phyloP scores from a whole-genome alignment of 2,329 filamentous ascomycete species.

The Dryadomyces sulphureus region DNA sequence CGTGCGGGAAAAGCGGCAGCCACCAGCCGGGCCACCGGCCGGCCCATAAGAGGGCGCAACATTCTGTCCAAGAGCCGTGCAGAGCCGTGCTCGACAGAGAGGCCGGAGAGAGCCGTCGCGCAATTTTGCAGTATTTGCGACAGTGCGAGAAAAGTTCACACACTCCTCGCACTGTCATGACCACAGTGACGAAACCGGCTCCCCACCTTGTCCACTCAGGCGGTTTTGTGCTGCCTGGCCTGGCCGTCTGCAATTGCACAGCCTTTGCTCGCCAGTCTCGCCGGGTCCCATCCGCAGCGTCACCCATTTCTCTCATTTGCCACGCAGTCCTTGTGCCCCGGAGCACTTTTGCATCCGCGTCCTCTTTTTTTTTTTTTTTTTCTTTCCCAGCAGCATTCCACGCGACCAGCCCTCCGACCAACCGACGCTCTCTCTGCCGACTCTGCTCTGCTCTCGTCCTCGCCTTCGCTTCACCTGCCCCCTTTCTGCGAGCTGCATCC shows the following conservation, averaged over 20 bases:
- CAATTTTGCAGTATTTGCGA: conserved; percentile 3
- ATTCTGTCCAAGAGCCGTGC: too few species aligned
- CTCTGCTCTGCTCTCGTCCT: too few species aligned
- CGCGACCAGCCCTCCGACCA: background rate
- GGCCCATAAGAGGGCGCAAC: background rate
- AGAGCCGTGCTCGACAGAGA: too few species aligned
- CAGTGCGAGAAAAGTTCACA: background rate
- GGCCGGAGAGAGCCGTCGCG: too few species aligned
- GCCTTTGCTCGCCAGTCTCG: background rate
- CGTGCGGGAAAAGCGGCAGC: too few species aligned
- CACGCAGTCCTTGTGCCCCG: background rate
- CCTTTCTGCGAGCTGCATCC: background rate
- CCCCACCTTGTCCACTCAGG: too few species aligned
- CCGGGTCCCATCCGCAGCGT: background rate
- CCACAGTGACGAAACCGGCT: too few species aligned
- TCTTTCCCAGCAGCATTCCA: background rate
- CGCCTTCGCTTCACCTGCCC: background rate
- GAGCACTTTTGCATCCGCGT: too few species aligned
- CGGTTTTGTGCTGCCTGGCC: too few species aligned
- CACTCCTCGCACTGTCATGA: background rate
- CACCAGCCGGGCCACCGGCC: conserved; percentile 3
- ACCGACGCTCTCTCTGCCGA: too few species aligned
- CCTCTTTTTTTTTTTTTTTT: background rate
- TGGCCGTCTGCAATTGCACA: background rate
- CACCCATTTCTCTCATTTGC: background rate